These are phyloP conservation scores for Xylariales sp. DNA, from an alignment of 2,329 filamentous ascomycete genomes.

Conservation along the genomic window DNA sequence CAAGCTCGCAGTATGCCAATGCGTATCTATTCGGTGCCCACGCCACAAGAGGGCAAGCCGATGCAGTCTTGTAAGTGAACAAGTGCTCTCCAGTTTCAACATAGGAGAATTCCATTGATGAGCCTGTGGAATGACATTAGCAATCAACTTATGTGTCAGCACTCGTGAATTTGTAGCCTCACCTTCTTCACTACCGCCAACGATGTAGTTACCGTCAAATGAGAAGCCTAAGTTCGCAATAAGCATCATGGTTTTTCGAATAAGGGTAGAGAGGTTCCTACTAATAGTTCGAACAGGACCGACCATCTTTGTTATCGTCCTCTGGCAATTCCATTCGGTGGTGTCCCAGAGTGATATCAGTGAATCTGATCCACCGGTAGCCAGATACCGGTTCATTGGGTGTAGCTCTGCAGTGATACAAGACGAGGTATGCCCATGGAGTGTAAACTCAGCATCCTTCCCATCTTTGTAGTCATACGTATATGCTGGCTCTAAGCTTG, in stretches of 20 bases:
- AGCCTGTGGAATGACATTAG: slow-evolving; percentile 30
- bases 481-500: slow-evolving; percentile 53
- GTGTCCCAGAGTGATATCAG: slow-evolving; percentile 77
- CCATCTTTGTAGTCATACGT: slow-evolving; percentile 41
- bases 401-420: slow-evolving; percentile 67
- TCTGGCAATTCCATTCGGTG: slow-evolving; percentile 69
- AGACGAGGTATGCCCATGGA: slow-evolving; percentile 70
- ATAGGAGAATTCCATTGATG: slow-evolving; percentile 65
- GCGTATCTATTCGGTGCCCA: slow-evolving; percentile 75
- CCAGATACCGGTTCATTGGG: slow-evolving; percentile 66
- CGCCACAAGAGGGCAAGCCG: slow-evolving; percentile 61
- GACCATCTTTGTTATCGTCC: slow-evolving; percentile 64
- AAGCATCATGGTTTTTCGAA: too few relatives aligned
- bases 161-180: slow-evolving; percentile 17
- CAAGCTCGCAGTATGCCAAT: slow-evolving; percentile 68
- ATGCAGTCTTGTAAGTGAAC: slow-evolving; percentile 65
- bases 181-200: slow-evolving; percentile 71
- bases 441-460: slow-evolving; percentile 47
- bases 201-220: slow-evolving; percentile 72
- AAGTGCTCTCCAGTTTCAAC: slow-evolving; percentile 71
- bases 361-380: slow-evolving; percentile 71
- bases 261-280: slow-evolving; percentile 35
- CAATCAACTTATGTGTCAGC: too few relatives aligned
- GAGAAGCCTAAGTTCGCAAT: slow-evolving; percentile 70
- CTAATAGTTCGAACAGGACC: slow-evolving; percentile 67